Conservation (phyloP, 805 yeast species). For the Huiozyma sinensis region DNA sequence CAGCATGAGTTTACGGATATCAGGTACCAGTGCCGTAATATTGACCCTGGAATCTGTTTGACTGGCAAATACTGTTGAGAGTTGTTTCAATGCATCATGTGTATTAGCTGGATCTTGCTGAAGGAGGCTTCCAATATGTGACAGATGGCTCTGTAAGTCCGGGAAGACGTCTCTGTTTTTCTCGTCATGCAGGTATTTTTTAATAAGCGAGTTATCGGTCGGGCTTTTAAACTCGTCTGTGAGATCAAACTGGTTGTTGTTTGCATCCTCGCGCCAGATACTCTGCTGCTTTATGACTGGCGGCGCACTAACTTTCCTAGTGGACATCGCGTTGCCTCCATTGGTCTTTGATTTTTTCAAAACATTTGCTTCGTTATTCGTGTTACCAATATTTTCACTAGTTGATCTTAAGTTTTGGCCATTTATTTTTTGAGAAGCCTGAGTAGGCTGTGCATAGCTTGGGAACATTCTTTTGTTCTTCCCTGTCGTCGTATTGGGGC, state of each 20-base stretch:
- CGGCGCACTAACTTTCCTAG: conserved; percentile 21
- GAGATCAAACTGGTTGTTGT: conserved; percentile 17
- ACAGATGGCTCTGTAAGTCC: not conserved
- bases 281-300: conserved; percentile 1
- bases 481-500: not conserved
- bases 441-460: conserved; percentile 26
- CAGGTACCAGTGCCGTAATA: conserved; percentile 9
- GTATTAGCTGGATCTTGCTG: not conserved
- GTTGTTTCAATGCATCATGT: not conserved
- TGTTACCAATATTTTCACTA: conserved; percentile 15
- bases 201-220: conserved; percentile 17
- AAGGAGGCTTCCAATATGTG: not conserved
- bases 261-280: not conserved
- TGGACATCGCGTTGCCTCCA: not conserved
- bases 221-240: conserved; percentile 20
- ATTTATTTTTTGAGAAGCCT: conserved; percentile 8
- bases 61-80: conserved; percentile 10
- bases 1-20: conserved; percentile 15
- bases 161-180: not conserved
- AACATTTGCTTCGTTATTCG: conserved; percentile 3
- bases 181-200: conserved; percentile 17
- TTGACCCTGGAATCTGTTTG: conserved; percentile 1
- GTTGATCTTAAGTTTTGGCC: conserved; percentile 13
- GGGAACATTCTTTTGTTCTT: conserved; percentile 14
- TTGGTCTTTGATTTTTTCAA: conserved; percentile 4